Base-by-base conservation (phyloP, 106 monocot genomes). In the Allium fistulosum region DNA sequence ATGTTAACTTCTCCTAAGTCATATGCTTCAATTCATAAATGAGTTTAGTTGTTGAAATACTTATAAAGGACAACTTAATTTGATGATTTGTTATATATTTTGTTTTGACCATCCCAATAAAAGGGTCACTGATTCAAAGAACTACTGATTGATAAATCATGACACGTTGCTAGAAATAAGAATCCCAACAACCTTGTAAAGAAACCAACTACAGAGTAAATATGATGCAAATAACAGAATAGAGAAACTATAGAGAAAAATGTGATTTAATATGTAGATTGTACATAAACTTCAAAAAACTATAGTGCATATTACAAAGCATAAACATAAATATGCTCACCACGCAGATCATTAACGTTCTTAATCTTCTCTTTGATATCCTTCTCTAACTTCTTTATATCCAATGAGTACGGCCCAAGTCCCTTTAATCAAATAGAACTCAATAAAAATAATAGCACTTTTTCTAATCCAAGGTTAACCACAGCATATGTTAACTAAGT, bases 301-400 rank as follows among this genome's bases (percentile, higher is more conserved):
- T 9, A 53, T 53, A 0, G 52, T 10, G 9, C 52, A 53, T 53
- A 13, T 9, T 53, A 53, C 13, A 53, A 10, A 53, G 13, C 10
- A 61, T 18, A 11, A 8, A 62, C 3, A 5, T 37, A 62, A 14
- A 46, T 37, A 2, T 15, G 62, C 81, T 53, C 37, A 94, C 90
- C 96, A 71, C 96, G 92, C 13, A 96, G 78, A 72, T 96, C 96
- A 70, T 96, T 96, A 60, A 96, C 82, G 57, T 85, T 91, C 86
- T 96, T 96, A 2, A 86, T 88, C 82, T 84, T 80, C 7, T 96
- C 91, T 75, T 96, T 96, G 13, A 96, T 88, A 71, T 96, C 96
- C 75, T 96, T 96, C 80, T 96, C 91, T 1, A 62, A 76, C 59
- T 84, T 85, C 88, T 92, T 92, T 7, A 96, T 96, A 69, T 82